Evolutionary conservation across 345 rosid genomes (phyloP), one percentile per base, ranked within the genome.

Genomic region (Kandelia obovata): DNA sequence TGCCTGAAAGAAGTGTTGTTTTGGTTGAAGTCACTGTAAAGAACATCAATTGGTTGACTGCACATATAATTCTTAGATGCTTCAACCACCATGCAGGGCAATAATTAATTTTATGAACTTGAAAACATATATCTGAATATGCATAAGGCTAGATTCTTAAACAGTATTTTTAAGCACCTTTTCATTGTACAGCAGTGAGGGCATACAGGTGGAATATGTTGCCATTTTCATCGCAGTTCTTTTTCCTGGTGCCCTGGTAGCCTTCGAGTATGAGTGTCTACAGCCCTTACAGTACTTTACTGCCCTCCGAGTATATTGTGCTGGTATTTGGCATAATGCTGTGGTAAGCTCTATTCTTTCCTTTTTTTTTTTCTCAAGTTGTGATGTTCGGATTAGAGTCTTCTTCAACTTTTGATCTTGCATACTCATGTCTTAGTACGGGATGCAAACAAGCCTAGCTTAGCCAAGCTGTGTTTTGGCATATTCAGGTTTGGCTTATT

Each of bases 281-380:
- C 84, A 84, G 31, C 82, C 83, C 20, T 76, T 88, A 66, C 88
- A 86, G 0, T 80, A 71, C 6, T 76, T 84, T 53, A 68, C 75
- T 39, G 79, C 89, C 27, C 97, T 94, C 70, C 96, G 98, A 31
- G 74, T 88, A 0, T 91, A 88, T 66, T 89, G 92, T 78, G 96
- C 97, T 58, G 97, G 99, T 56, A 79, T 95, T 71, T 95, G 98
- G 97, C 97, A 95, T 70, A 95, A 95, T 77, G 97, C 92, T 51
- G 87, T 83, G 89, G 98, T 94, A 80, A 76, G 75, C 60, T 3
- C 73, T 64, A 28, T 66, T 35, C 17, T 43, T 69, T 64, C 1
- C 16, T 2, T 26, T 9, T 25, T 5, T 39, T 5, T 39, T 23
- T 63, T 30, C 13, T 52, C 9, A 43, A 43, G 49, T 43, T 43